Evolutionary conservation across 768 basidiomycete species (phyloP), one percentile per base, ranked within the genome.

Genomic region (Amanita inopinata): DNA sequence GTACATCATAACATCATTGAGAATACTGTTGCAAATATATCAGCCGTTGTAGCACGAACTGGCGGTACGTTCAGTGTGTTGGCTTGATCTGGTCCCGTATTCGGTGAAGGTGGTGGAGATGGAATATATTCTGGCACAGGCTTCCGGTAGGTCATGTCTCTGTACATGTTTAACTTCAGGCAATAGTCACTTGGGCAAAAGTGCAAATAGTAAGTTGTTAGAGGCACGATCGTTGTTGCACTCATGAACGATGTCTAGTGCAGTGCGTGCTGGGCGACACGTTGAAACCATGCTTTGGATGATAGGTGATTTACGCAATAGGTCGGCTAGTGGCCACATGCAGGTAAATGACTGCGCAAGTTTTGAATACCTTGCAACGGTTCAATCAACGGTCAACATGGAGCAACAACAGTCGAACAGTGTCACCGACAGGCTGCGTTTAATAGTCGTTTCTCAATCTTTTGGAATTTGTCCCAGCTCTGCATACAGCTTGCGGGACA

Each of bases 81-180:
- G 4, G 25, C 23, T 22, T 37, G 32, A 24, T 34, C 43, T 37
- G 23, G 27, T 15, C 19, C 17, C 12, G 34, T 37, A 8, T 14
- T 56, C 10, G 69, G 69, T 4, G 68, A 68, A 1, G 70, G 60
- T 36, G 77, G 73, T 4, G 80, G 76, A 9, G 81, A 80, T 24
- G 81, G 81, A 33, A 80, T 66, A 59, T 75, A 83, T 40, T 61
- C 60, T 2, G 83, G 83, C 30, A 74, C 80, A 23, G 83, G 83
- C 56, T 85, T 85, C 40, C 82, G 69, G 57, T 80, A 78, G 57
- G 75, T 80, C 72, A 74, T 74, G 52, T 59, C 58, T 34, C 63
- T 64, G 42, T 56, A 60, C 62, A 68, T 61, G n/a, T n/a, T n/a
- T n/a, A n/a, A n/a, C n/a, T n/a, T n/a, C n/a, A n/a, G n/a, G n/a